These are phyloP conservation scores for Liriodendron chinense DNA, from an alignment of 164 flowering plant species.

Conservation along the genomic window DNA sequence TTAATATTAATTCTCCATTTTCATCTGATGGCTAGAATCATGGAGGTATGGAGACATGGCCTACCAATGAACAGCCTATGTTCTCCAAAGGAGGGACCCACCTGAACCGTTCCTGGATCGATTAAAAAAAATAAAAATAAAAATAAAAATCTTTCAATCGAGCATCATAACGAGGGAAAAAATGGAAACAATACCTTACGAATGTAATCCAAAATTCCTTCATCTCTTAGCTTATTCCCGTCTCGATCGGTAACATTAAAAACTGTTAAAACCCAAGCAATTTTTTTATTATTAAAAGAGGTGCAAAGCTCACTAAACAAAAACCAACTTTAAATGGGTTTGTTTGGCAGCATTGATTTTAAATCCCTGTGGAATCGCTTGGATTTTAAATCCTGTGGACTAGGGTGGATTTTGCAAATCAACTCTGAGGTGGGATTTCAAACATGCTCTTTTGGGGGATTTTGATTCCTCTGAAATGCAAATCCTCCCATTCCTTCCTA, in stretches of 20 bases:
- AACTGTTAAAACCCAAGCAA: conserved; percentile 38
- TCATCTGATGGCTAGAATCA: not conserved
- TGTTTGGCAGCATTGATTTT: too few relatives aligned
- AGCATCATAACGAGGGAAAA: not conserved
- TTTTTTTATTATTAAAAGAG: not conserved
- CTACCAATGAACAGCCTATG: not conserved
- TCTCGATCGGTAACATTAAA: conserved; percentile 80
- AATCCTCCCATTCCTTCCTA: too few relatives aligned
- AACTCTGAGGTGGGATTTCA: too few relatives aligned
- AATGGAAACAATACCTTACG: conserved; percentile 38
- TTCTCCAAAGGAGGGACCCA: not conserved
- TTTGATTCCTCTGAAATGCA: too few relatives aligned
- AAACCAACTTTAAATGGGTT: not conserved
- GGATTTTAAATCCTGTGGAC: too few relatives aligned
- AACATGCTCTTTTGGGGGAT: too few relatives aligned
- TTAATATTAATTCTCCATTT: not conserved
- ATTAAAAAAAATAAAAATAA: not conserved
- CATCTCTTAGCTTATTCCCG: conserved; percentile 83
- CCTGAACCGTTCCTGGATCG: not conserved
- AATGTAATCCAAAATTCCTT: conserved; percentile 59
- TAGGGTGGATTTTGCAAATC: too few relatives aligned
- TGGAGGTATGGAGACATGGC: not conserved
- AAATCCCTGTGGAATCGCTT: too few relatives aligned
- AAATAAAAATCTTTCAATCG: not conserved
- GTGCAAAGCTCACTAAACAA: not conserved